Percentiles rank a stretch among this genome's conserved stretches.
Conservation (phyloP, 2,329 filamentous ascomycete species). For the Penicillium sp. region DNA sequence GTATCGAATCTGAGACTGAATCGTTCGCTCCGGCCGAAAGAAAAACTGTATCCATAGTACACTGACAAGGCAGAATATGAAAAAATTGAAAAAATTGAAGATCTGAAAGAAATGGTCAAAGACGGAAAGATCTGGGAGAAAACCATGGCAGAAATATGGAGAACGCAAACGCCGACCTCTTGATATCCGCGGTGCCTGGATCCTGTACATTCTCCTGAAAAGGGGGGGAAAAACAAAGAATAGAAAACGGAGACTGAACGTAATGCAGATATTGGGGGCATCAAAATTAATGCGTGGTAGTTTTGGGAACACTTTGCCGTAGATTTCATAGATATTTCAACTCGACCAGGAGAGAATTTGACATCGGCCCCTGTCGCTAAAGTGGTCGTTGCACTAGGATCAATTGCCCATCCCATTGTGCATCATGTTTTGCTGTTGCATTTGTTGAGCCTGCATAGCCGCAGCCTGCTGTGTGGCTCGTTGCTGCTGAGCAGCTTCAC, state of each 20-base stretch:
- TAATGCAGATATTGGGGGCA: not conserved
- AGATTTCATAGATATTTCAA: not conserved
- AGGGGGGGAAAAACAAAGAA: constrained; percentile 12
- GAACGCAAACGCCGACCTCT: constrained; percentile 29
- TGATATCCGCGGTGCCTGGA: constrained; percentile 23
- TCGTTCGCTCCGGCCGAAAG: constrained; percentile 18
- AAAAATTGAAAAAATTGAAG: constrained; percentile 4
- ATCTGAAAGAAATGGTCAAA: constrained; percentile 9
- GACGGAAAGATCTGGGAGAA: constrained; percentile 6
- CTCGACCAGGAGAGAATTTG: not conserved
- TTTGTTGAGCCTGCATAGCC: constrained; percentile 39
- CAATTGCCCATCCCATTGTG: constrained; percentile 41
- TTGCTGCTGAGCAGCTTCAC: constrained; percentile 33
- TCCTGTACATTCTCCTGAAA: constrained; percentile 25
- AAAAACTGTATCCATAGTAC: constrained; percentile 28
- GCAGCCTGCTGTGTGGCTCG: constrained; percentile 29
- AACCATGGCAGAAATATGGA: constrained; percentile 13
- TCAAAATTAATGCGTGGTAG: not conserved
- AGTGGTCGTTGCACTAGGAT: not conserved
- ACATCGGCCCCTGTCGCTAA: not conserved
- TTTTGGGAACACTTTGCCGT: not conserved
- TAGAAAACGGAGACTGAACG: not conserved
- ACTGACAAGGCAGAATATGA: constrained; percentile 17
- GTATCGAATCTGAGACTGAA: constrained; percentile 35
- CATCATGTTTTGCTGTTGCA: constrained; percentile 45